These are phyloP conservation scores for Citrullus colocynthis DNA, from an alignment of 306 rosid genomes.

Conservation along the genomic window DNA sequence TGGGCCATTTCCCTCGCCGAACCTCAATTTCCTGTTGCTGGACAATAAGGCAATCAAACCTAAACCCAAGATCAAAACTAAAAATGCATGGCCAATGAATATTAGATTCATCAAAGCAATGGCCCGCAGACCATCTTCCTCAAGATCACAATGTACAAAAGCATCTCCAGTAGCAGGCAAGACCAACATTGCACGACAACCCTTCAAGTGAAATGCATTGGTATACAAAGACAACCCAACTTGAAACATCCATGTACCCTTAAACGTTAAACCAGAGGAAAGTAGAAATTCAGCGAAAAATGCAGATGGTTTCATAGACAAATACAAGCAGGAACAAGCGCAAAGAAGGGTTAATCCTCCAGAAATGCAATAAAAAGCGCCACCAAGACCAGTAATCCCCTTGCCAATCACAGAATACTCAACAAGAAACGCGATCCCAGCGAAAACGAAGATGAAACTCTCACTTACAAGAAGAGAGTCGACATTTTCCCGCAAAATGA, in stretches of 20 bases:
- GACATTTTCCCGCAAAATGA: conserved; percentile 25
- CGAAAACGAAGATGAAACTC: conserved; percentile 21
- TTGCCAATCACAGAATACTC: conserved; percentile 34
- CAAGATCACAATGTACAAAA: conserved; percentile 59
- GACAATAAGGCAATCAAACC: conserved; percentile 41
- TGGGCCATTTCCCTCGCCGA: conserved; percentile 39
- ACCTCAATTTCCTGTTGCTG: conserved; percentile 23
- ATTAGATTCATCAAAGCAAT: conserved; percentile 51
- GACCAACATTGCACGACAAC: conserved; percentile 42
- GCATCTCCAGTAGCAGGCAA: conserved; percentile 18
- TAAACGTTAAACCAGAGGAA: conserved; percentile 52
- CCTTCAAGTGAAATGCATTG: conserved; percentile 53
- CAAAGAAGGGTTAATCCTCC: conserved; percentile 48
- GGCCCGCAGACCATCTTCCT: conserved; percentile 60
- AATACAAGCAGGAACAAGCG: conserved; percentile 41
- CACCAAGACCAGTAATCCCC: conserved; percentile 49
- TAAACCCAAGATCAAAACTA: conserved; percentile 37
- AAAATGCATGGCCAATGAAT: conserved; percentile 51
- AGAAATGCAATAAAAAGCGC: conserved; percentile 38
- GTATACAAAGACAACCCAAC: conserved; percentile 57
- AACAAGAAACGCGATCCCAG: conserved; percentile 20
- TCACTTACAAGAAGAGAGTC: conserved; percentile 26
- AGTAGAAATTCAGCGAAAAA: conserved; percentile 70
- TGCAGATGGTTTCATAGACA: conserved; percentile 45
- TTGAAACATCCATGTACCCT: conserved; percentile 82